Base-by-base conservation (phyloP, 2,329 filamentous ascomycete species). In the Xylogone sp. region DNA sequence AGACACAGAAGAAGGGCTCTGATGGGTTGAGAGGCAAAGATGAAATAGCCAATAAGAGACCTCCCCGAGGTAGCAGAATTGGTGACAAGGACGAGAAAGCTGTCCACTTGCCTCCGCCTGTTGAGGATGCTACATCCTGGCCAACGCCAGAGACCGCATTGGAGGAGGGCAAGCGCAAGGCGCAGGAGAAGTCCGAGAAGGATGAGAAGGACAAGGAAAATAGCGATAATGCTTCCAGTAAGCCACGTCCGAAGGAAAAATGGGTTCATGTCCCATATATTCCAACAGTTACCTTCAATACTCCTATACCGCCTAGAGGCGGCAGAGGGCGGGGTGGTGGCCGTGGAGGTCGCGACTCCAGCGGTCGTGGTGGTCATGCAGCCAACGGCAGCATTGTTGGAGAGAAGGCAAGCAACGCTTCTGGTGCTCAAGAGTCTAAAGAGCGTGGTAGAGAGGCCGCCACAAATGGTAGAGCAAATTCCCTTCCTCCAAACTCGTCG, bases 181-280 rank as follows among this genome's bases (percentile, higher is more conserved):
- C 76, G 1, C 76, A 82, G 49, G 78, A 85, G 50, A 90, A 90
- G 68, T 72, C 75, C 49, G 21, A 43, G 16, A 70, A 75, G 27
- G 74, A 82, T 20, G 76, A 78, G 12, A 77, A 83, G 44, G 86
- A 89, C 55, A 82, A 85, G 45, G 86, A 88, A 57, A 72, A 69
- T 43, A 78, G 84, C 55, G 83, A 79, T 61, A 76, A 65, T 61
- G 68, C 59, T 60, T 72, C 53, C 61, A 81, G 74, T 69, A 85
- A 78, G 59, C 68, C 74, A 13, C 75, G 81, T 55, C 76, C 80
- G 51, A 95, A 95, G 75, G 84, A 88, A 62, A 89, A 91, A 64
- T 97, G 94, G 93, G 84, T 89, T 53, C 80, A 84, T 1, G 82
- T 97, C 52, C 83, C 86, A 29, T 93, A 92, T 63, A 90, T 89